Evolutionary conservation across 1,284 basidiomycete genomes (phyloP), one percentile per base, ranked within the genome.

Genomic region (Pseudomicrostroma phylloplanum): DNA sequence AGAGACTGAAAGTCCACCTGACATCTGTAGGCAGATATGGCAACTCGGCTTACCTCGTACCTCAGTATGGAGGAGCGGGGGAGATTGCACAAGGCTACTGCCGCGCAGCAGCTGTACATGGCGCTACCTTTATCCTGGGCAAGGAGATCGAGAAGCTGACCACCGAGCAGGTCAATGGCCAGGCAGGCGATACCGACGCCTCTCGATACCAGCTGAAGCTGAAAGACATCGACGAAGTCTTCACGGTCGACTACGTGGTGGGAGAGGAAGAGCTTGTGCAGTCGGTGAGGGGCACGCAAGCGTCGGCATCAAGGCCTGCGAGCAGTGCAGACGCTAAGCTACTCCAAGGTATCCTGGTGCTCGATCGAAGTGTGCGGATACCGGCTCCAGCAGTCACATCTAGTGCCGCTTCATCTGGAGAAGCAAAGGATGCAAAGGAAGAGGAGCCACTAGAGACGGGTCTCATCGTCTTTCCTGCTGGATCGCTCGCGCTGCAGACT

Each of bases 1-100:
- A 63, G 23, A 62, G 73, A 8, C 69, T 68, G 7, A 61, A 61
- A 13, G 49, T 55, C 6, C 92, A 91, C 76, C 83, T 97, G 23
- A 85, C 83, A 48, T 90, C 91, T 0, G 82, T 87, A 13, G 93
- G 94, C 1, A 84, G 90, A 39, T 97, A 96, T 74, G 94, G 94
- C 6, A 81, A 89, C 11, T 91, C 90, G 0, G 87, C 94, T 0
- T 97, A 93, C 80, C 85, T 98, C 15, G 84, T 97, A 4, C 91
- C 91, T 0, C 92, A 96, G 72, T 97, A 96, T 77, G 94, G 94
- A 36, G 91, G 92, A 2, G 74, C 73, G 0, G 74, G 74, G 21
- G 76, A 78, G 63, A 63, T 78, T 4, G 73, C 72, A 0, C 76
- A 78, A 46, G 73, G 76, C 0, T 78, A 73, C 57, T 72, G 72